A percentile compares a stretch with the other conserved stretches of the same genome.
Conservation (phyloP, 805 yeast species). For the Scheffersomyces stipitis region DNA sequence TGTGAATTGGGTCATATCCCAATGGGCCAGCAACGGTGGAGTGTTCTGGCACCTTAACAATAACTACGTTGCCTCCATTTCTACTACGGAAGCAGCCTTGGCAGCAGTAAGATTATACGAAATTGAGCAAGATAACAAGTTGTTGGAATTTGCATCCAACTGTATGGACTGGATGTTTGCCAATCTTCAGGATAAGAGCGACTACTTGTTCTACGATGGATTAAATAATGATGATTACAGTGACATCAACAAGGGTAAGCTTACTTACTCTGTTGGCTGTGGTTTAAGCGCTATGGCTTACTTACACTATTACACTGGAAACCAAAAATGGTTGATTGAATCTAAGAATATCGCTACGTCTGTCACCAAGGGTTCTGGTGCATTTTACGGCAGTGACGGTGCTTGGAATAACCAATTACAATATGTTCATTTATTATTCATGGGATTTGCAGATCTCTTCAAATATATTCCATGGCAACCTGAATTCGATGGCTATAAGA, state of each 20-base stretch:
- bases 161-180: slow-evolving; percentile 17
- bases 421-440: slow-evolving; percentile 21
- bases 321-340: slow-evolving; percentile 11
- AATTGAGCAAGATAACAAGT: slow-evolving; percentile 11
- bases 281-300: slow-evolving; percentile 22
- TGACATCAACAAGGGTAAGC: slow-evolving; percentile 23
- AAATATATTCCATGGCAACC: slow-evolving; percentile 2
- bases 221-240: slow-evolving; percentile 9
- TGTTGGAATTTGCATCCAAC: slow-evolving; percentile 14
- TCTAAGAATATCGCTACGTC: slow-evolving; percentile 19
- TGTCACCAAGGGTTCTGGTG: slow-evolving; percentile 14
- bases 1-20: slow-evolving; percentile 16
- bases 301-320: slow-evolving; percentile 14
- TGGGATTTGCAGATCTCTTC: slow-evolving; percentile 22
- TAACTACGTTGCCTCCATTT: slow-evolving; percentile 28
- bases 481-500: slow-evolving; percentile 4
- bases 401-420: slow-evolving; percentile 24
- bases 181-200: slow-evolving; percentile 19
- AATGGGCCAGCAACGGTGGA: slow-evolving; percentile 25
- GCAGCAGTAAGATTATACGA: slow-evolving; percentile 23
- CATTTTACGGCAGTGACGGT: slow-evolving; percentile 18
- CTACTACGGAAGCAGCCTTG: slow-evolving; percentile 28
- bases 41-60: slow-evolving; percentile 22
- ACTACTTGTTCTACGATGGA: slow-evolving; percentile 25
- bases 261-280: slow-evolving; percentile 27